These are phyloP conservation scores for Pythium guiyangense DNA, from an alignment of 352 stramenopile species.

Conservation along the genomic window DNA sequence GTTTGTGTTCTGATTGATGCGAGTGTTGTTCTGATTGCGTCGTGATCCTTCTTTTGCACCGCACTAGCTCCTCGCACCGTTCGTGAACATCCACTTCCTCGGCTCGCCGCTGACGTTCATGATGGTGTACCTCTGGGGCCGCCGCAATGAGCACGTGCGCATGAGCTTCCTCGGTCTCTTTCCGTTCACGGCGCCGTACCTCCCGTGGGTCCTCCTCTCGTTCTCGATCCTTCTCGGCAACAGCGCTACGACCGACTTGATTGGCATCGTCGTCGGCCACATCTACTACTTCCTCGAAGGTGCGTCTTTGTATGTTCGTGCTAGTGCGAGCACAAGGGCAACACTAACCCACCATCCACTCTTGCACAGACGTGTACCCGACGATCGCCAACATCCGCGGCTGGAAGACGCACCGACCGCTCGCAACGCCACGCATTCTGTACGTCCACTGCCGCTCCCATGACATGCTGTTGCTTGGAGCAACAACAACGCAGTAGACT, in stretches of 20 bases:
- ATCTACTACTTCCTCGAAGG: conserved; percentile 99
- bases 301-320: conserved; percentile 11
- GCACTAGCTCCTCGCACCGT: conserved; percentile 89
- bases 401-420: conserved; percentile 90
- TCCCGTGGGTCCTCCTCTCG: conserved; percentile 97
- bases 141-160: conserved; percentile 93
- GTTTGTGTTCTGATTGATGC: background rate
- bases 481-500: background rate
- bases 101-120: conserved; percentile 99
- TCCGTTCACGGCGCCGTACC: conserved; percentile 97
- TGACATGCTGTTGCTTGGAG: background rate
- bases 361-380: conserved; percentile 93
- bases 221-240: conserved; percentile 96
- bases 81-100: conserved; percentile 97
- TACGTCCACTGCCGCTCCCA: conserved; percentile 33
- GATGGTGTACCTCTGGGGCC: conserved; percentile 99
- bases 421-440: conserved; percentile 91
- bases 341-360: too few relatives aligned
- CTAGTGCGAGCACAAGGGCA: background rate
- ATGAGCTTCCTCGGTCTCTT: conserved; percentile 98
- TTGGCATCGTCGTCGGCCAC: conserved; percentile 99
- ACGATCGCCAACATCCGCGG: conserved; percentile 94
- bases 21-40: background rate
- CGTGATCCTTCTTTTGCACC: background rate
- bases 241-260: conserved; percentile 94